Conservation (phyloP, 176 grass and related monocot species). For the Musa beccarii region DNA sequence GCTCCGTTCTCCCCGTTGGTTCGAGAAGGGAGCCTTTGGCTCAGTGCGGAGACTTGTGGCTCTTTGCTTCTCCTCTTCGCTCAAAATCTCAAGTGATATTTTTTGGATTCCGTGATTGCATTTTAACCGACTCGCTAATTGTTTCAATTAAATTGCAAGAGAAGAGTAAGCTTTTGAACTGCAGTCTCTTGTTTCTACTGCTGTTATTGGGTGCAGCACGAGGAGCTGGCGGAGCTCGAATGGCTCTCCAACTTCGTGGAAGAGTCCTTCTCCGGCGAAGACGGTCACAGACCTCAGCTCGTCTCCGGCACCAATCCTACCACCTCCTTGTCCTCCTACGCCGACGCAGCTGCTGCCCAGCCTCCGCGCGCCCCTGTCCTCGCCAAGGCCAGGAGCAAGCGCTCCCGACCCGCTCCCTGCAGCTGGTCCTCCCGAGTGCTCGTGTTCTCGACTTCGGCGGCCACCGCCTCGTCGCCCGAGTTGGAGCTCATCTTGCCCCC, state of each 20-base stretch:
- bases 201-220: slow-evolving; percentile 41
- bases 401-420: slow-evolving; percentile 43
- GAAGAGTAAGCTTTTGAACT: too few species aligned
- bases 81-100: too few species aligned
- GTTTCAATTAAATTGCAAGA: too few species aligned
- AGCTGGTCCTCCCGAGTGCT: slow-evolving; percentile 61
- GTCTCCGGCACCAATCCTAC: slow-evolving; percentile 31
- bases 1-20: not conserved
- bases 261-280: slow-evolving; percentile 59
- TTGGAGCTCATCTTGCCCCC: slow-evolving; percentile 6
- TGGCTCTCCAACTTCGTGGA: slow-evolving; percentile 81
- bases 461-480: slow-evolving; percentile 24
- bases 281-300: slow-evolving; percentile 75
- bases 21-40: not conserved
- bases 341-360: slow-evolving; percentile 8
- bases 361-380: slow-evolving; percentile 25
- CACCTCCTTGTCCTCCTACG: slow-evolving; percentile 14
- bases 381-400: slow-evolving; percentile 66
- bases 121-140: too few species aligned
- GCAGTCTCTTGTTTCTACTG: too few species aligned
- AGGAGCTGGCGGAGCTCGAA: slow-evolving; percentile 74
- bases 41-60: not conserved
- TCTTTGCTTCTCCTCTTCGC: not conserved
- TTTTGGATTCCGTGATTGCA: too few species aligned
- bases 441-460: slow-evolving; percentile 24